A percentile compares a stretch with the other conserved stretches of the same genome.
These are phyloP conservation scores for Pythium aristosporum DNA, from an alignment of 352 stramenopile species.

Conservation along the genomic window DNA sequence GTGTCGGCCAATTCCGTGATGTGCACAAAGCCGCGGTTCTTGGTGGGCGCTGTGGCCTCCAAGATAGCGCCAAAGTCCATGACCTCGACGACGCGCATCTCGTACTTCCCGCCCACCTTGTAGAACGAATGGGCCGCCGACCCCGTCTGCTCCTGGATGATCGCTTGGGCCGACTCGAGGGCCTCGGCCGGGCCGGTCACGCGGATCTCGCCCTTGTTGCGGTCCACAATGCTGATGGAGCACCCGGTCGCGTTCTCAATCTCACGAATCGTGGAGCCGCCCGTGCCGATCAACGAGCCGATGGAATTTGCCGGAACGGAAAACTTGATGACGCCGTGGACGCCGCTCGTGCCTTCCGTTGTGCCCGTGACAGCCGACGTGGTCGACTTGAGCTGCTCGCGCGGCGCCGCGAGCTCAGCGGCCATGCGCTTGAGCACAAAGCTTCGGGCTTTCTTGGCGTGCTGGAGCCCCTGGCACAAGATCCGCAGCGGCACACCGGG, in stretches of 20 bases:
- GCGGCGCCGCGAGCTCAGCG: slow-evolving; percentile 55
- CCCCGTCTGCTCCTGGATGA: slow-evolving; percentile 51
- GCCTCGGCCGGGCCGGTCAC: slow-evolving; percentile 83
- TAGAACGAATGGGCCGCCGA: slow-evolving; percentile 52
- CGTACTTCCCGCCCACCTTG: slow-evolving; percentile 87
- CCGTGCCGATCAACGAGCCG: slow-evolving; percentile 70
- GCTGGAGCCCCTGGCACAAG: slow-evolving; percentile 82
- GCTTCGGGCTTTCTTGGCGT: slow-evolving; percentile 76
- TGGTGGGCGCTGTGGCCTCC: slow-evolving; percentile 58
- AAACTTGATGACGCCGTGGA: slow-evolving; percentile 62
- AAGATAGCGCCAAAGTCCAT: slow-evolving; percentile 96
- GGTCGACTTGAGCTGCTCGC: slow-evolving; percentile 50
- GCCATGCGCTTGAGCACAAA: slow-evolving; percentile 89
- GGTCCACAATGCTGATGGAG: slow-evolving; percentile 68
- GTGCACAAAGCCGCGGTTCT: slow-evolving; percentile 93
- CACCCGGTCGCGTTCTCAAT: slow-evolving; percentile 66
- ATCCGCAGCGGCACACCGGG: slow-evolving; percentile 82
- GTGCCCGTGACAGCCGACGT: background rate
- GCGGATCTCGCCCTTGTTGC: slow-evolving; percentile 81
- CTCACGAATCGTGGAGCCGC: slow-evolving; percentile 72
- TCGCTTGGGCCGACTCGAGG: slow-evolving; percentile 73
- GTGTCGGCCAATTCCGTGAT: slow-evolving; percentile 89
- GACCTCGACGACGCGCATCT: slow-evolving; percentile 91
- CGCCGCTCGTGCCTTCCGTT: slow-evolving; percentile 31
- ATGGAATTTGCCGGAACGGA: slow-evolving; percentile 52